phyloP scores from a whole-genome alignment of 495 filamentous ascomycete genomes.

The Penicillium odoratum region DNA sequence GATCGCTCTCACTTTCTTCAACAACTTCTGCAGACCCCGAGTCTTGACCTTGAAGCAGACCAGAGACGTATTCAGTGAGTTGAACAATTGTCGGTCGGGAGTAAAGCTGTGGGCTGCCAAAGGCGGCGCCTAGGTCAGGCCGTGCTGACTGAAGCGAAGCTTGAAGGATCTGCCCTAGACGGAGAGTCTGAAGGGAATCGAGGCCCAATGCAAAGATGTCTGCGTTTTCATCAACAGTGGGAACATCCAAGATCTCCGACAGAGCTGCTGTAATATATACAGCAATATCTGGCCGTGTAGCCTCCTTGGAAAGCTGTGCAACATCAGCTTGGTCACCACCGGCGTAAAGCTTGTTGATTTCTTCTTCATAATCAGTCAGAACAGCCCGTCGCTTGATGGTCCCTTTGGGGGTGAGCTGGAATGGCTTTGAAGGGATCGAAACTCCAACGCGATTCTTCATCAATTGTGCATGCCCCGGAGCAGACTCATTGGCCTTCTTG shows the following conservation, averaged over 20 bases:
- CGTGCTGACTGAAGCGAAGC: conserved; percentile 8
- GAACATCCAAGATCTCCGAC: conserved; percentile 2
- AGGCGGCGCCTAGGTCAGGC: conserved; percentile 4
- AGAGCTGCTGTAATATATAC: conserved; percentile 4
- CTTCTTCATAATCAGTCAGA: conserved; percentile 45
- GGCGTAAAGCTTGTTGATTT: conserved; percentile 49
- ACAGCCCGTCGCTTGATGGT: conserved; percentile 49
- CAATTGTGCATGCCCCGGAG: conserved; percentile 12
- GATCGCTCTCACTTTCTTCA: conserved; percentile 8
- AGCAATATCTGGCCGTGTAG: conserved; percentile 1
- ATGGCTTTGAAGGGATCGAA: conserved; percentile 45
- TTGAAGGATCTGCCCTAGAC: conserved; percentile 9
- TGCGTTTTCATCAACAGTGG: conserved; percentile 2
- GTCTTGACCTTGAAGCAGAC: conserved; percentile 14
- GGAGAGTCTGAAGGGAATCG: conserved; percentile 19
- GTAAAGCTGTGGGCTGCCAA: conserved; percentile 14
- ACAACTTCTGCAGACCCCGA: not conserved
- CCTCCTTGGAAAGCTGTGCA: conserved; percentile 9
- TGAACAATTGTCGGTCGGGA: conserved; percentile 17
- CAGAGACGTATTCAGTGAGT: conserved; percentile 11
- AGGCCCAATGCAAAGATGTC: conserved; percentile 18
- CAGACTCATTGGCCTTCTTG: conserved; percentile 18
- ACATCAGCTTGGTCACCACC: conserved; percentile 6
- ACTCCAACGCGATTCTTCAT: conserved; percentile 23
- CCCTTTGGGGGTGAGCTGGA: conserved; percentile 52